These are phyloP conservation scores for Claviceps digitariae DNA, from an alignment of 2,329 filamentous ascomycete genomes.

Conservation along the genomic window DNA sequence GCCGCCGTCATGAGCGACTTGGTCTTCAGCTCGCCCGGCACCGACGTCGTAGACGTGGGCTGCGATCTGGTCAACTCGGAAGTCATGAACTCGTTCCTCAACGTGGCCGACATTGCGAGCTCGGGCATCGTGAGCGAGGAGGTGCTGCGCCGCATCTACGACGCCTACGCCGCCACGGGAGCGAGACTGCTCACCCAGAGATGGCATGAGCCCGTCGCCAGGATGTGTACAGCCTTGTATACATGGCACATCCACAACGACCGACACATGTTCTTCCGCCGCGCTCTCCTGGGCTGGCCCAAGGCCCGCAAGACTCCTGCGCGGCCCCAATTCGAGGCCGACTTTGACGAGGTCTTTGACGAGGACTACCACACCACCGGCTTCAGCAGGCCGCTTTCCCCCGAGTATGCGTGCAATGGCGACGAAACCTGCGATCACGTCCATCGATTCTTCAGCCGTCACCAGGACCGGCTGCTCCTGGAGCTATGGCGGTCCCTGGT, in stretches of 20 bases:
- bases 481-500: slow-evolving; percentile 10
- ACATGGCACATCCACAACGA: slow-evolving; percentile 21
- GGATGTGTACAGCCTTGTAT: slow-evolving; percentile 18
- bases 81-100: slow-evolving; percentile 12
- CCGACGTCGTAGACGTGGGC: slow-evolving; percentile 11
- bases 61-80: slow-evolving; percentile 11
- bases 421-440: slow-evolving; percentile 11
- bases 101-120: slow-evolving; percentile 8
- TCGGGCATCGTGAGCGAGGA: slow-evolving; percentile 11
- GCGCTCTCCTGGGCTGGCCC: slow-evolving; percentile 16
- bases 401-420: slow-evolving; percentile 9
- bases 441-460: slow-evolving; percentile 4
- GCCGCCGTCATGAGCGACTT: slow-evolving; percentile 10
- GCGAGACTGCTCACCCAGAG: slow-evolving; percentile 17
- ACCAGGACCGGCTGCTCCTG: slow-evolving; percentile 4
- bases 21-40: slow-evolving; percentile 11
- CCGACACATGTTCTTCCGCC: slow-evolving; percentile 18
- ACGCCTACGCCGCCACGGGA: slow-evolving; percentile 10
- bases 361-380: slow-evolving; percentile 14
- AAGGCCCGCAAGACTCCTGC: slow-evolving; percentile 16
- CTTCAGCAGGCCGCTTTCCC: slow-evolving; percentile 11
- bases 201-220: slow-evolving; percentile 19
- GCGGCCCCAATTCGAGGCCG: slow-evolving; percentile 12
- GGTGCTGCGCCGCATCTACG: slow-evolving; percentile 8
- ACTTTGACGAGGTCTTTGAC: slow-evolving; percentile 19